These are phyloP conservation scores for Metschnikowia kofuensis DNA, from an alignment of 805 yeast genomes.

Conservation along the genomic window DNA sequence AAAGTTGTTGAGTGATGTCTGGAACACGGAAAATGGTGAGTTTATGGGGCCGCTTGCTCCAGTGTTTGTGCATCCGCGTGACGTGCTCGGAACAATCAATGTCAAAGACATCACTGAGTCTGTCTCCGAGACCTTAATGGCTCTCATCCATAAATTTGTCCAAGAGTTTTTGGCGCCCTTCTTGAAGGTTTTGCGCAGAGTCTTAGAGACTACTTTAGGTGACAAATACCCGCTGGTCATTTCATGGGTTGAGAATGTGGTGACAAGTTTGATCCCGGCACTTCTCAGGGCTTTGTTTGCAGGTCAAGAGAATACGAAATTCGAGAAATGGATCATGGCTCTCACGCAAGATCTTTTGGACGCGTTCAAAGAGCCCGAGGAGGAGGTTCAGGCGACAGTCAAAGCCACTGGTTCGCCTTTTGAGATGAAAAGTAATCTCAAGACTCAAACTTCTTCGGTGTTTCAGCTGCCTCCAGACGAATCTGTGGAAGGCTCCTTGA, in stretches of 20 bases:
- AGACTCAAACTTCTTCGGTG: neutral
- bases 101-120: slow-evolving; percentile 5
- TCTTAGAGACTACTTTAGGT: slow-evolving; percentile 1
- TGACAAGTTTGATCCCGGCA: slow-evolving; percentile 1
- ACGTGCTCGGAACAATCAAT: slow-evolving; percentile 1
- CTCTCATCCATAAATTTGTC: slow-evolving; percentile 1
- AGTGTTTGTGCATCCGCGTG: slow-evolving; percentile 1
- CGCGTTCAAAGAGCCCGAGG: slow-evolving; percentile 1
- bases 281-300: slow-evolving; percentile 1
- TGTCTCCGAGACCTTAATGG: slow-evolving; percentile 1
- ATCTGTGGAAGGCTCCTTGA: slow-evolving; percentile 5
- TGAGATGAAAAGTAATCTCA: no score
- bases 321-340: neutral
- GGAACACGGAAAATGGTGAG: neutral
- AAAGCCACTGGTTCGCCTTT: neutral
- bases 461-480: slow-evolving; percentile 1
- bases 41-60: slow-evolving; percentile 1
- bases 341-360: slow-evolving; percentile 4
- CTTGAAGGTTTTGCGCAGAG: neutral
- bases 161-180: slow-evolving; percentile 3
- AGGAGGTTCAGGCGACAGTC: neutral
- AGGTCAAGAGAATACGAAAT: neutral
- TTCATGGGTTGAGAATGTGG: slow-evolving; percentile 1
- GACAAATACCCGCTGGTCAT: neutral
- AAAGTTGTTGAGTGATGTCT: neutral